Percentiles rank a stretch among this genome's conserved stretches.
Evolutionary conservation across 306 rosid genomes (phyloP).

Genomic region (Cucurbita pepo): DNA sequence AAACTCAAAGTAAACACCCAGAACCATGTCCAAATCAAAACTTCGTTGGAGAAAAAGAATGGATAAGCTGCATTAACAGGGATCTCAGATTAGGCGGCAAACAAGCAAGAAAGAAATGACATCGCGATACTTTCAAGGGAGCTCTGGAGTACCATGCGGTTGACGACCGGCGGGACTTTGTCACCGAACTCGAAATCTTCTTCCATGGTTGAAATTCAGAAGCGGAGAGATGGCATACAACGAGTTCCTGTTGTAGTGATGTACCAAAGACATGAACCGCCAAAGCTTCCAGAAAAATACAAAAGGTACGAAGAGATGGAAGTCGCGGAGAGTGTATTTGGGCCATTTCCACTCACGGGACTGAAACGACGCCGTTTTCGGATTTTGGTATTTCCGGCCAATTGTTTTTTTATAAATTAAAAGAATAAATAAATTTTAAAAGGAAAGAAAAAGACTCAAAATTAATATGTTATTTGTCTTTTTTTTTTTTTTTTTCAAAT

Average conservation of each 20-base stretch:
- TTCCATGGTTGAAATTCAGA: conserved; percentile 23
- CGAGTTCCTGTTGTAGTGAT: not conserved
- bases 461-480: too few relatives aligned
- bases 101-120: not conserved
- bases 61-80: not conserved
- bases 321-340: not conserved
- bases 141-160: conserved; percentile 18
- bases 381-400: not conserved
- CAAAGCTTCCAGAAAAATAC: conserved; percentile 9
- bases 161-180: conserved; percentile 31
- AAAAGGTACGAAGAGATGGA: not conserved
- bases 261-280: not conserved
- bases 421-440: too few relatives aligned
- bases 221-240: conserved; percentile 14
- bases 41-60: not conserved
- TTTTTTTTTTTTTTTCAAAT: too few relatives aligned
- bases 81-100: not conserved
- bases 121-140: not conserved
- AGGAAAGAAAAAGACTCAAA: too few relatives aligned
- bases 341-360: not conserved
- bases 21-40: not conserved
- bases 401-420: not conserved
- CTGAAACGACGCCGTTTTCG: not conserved
- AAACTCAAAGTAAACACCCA: not conserved
- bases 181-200: conserved; percentile 22